Conservation (phyloP, 768 basidiomycete genomes). For the Suillus clintonianus region DNA sequence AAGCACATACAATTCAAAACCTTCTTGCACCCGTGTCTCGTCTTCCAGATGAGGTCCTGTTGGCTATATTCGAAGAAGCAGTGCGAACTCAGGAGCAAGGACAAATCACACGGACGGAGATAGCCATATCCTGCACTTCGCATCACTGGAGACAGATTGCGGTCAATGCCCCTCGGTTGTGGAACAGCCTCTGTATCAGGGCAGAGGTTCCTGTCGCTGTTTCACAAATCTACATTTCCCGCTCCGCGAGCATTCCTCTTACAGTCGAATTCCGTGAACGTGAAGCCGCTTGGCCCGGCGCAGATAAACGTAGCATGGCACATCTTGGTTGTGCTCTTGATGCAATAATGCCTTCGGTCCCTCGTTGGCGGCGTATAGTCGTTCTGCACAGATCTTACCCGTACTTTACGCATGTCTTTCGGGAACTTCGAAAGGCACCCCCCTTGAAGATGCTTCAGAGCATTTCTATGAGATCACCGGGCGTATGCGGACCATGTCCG, state of each 20-base stretch:
- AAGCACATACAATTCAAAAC: slow-evolving; percentile 2
- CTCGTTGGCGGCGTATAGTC: slow-evolving; percentile 2
- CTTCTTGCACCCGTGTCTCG: background rate
- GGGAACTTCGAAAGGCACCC: background rate
- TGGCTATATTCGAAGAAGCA: slow-evolving; percentile 6
- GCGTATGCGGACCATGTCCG: slow-evolving; percentile 1
- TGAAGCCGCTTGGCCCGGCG: background rate
- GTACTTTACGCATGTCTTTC: slow-evolving; percentile 2
- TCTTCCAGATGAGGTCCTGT: background rate
- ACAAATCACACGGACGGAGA: background rate
- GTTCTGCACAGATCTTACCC: slow-evolving; percentile 4
- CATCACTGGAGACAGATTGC: slow-evolving; percentile 1
- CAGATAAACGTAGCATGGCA: slow-evolving; percentile 3
- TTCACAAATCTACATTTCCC: background rate
- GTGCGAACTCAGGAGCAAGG: slow-evolving; percentile 1
- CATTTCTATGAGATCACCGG: background rate
- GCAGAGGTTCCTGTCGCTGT: background rate
- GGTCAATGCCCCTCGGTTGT: background rate
- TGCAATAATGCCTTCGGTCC: background rate
- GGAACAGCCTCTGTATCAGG: slow-evolving; percentile 2
- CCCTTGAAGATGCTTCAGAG: slow-evolving; percentile 4
- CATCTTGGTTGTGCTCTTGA: background rate
- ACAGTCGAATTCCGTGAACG: slow-evolving; percentile 1
- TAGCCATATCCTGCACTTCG: slow-evolving; percentile 3
- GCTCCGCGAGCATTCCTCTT: background rate